phyloP scores from a whole-genome alignment of 345 rosid species.

The Fremontodendron californicum region DNA sequence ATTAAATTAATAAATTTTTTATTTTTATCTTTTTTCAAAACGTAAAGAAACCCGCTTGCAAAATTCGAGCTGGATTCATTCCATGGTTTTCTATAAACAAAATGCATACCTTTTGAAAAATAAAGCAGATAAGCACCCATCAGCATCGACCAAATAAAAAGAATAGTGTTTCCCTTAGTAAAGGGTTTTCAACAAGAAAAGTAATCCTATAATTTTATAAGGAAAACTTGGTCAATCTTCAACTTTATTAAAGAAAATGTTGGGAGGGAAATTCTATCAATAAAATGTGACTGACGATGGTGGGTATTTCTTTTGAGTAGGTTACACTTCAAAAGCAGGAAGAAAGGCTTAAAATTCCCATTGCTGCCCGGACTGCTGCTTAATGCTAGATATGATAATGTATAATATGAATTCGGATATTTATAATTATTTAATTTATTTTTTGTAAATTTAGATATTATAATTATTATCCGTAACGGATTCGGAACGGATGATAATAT shows the following conservation, averaged over 20 bases:
- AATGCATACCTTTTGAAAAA: not conserved
- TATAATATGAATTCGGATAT: no score
- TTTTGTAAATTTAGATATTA: no score
- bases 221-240: not conserved
- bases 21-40: no score
- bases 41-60: not conserved
- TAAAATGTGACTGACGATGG: not conserved
- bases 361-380: not conserved
- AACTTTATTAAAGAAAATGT: not conserved
- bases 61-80: not conserved
- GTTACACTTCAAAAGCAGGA: not conserved
- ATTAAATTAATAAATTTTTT: no score
- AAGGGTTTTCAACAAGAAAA: not conserved
- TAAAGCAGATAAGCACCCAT: not conserved
- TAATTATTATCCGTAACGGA: no score
- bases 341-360: not conserved
- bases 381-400: no score
- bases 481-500: no score
- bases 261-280: not conserved
- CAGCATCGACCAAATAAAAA: not conserved
- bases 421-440: no score
- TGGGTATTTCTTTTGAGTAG: not conserved
- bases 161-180: not conserved
- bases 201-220: not conserved
- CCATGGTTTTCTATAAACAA: not conserved